Base-by-base conservation (phyloP, 2,329 filamentous ascomycete species). In the Alternaria novae-zelandiae region DNA sequence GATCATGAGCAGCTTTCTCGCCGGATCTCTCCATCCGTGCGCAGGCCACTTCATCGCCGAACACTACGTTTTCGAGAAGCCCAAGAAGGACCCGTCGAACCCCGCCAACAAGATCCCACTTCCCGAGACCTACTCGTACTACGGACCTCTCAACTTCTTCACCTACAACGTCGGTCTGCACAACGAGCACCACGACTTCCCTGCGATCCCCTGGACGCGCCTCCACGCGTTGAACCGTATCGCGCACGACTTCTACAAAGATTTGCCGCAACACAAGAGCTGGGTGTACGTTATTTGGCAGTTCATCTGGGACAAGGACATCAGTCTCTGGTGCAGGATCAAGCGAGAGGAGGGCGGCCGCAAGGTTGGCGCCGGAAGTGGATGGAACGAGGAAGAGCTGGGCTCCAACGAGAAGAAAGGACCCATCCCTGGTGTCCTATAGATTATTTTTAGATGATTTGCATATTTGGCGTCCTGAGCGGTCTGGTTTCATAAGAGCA, bases 101-200 rank as follows among this genome's bases (percentile, higher is more conserved):
- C 86, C 90, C 15, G 77, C 78, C 5, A 81, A 79, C 66, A 75
- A 75, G 58, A 75, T 80, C 15, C 81, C 82, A 3, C 86, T 97
- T 5, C 94, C 96, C 3, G 96, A 99, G 85, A 99, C 96, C 1
- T 99, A 93, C 83, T 95, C 91, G 51, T 99, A 99, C 86, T 99
- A 99, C 79, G 96, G 96, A 0, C 88, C 91, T 1, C 87, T 98
- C 69, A 99, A 99, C 83, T 82, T 94, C 74, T 82, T 99, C 54
- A 97, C 94, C 1, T 99, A 98, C 86, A 99, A 99, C 74, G 96
- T 99, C 49, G 96, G 96, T 57, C 84, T 97, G 75, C 96, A 99
- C 85, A 99, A 99, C 79, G 96, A 99, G 85, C 96, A 99, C 82
- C 96, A 99, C 80, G 96, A 99, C 81, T 99, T 99, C 83, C 96